A percentile compares a stretch with the other conserved stretches of the same genome.
Conservation (phyloP, 768 basidiomycete genomes). For the Phallus indusiatus region DNA sequence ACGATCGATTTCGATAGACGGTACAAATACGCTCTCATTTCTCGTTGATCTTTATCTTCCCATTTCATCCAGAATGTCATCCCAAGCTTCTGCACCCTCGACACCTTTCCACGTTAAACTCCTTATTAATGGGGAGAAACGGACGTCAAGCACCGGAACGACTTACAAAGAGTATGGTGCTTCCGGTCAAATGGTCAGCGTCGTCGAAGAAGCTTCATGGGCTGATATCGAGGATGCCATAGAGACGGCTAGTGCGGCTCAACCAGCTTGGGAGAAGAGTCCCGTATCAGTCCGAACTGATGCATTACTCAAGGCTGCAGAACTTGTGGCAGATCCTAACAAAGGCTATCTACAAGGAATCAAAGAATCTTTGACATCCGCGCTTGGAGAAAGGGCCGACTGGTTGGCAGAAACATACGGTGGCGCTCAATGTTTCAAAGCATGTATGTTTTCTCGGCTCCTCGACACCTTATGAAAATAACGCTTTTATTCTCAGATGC, state of each 20-base stretch:
- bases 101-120: neutral
- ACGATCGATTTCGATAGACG: too few species aligned
- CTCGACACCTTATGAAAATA: neutral
- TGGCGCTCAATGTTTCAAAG: constrained; percentile 23
- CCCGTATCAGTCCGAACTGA: constrained; percentile 28
- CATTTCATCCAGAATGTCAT: too few species aligned
- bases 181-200: neutral
- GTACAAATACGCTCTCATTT: too few species aligned
- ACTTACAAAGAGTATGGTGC: neutral
- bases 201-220: neutral
- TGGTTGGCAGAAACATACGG: constrained; percentile 11
- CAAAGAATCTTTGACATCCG: constrained; percentile 15
- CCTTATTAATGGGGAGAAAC: neutral
- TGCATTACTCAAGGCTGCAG: constrained; percentile 40
- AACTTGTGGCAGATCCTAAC: constrained; percentile 28
- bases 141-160: neutral
- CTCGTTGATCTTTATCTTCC: too few species aligned
- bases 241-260: neutral
- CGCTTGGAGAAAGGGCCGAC: constrained; percentile 31
- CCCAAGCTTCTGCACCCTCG: too few species aligned
- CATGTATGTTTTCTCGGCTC: neutral
- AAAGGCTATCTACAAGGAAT: constrained; percentile 28
- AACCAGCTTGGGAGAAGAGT: constrained; percentile 31
- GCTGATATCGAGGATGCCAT: constrained; percentile 1
- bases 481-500: constrained; percentile 17